Base-by-base conservation (phyloP, 2,329 filamentous ascomycete species). In the Hypocreales sp. region DNA sequence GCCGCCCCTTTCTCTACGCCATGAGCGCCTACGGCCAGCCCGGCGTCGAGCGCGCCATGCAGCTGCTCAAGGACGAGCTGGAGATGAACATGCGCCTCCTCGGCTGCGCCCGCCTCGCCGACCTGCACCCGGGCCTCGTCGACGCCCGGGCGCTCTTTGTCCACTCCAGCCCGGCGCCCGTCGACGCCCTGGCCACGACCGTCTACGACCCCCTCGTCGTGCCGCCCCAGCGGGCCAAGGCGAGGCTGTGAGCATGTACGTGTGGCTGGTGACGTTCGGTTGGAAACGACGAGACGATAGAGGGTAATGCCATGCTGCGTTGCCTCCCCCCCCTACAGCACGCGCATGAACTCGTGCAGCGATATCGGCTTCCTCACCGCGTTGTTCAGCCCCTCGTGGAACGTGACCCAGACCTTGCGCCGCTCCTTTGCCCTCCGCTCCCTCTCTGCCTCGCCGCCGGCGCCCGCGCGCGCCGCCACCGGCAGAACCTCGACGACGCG, bases 51-150 rank as follows among this genome's bases (percentile, higher is more conserved):
- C 70, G 82, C 19, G 90, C 90, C 18, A 93, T 95, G 79, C 79
- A 84, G 53, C 59, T 93, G 32, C 66, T 93, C 40, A 84, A 81
- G 58, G 90, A 95, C 45, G 90, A 98, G 65, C 81, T 98, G 71
- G 84, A 92, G 60, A 95, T 95, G 87, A 90, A 87, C 47, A 95
- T 98, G 90, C 72, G 90, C 6, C 60, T 98, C 36, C 83, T 98
- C 40, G 90, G 90, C 8, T 80, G 74, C 32, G 69, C 65, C 13
- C 74, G 56, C 33, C 53, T 98, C 18, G 72, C 73, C 20, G 74
- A 98, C 40, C 57, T 98, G 35, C 81, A 79, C 35, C 78, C 86
- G 0, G 74, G 72, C 15, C 57, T 98, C 51, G 51, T 98, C 13
- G 90, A 98, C 48, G 69, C 72, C 0, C 61, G 79, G 34, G 81